These are phyloP conservation scores for Naganishia vaughanmartiniae DNA, from an alignment of 768 basidiomycete species.

Conservation along the genomic window DNA sequence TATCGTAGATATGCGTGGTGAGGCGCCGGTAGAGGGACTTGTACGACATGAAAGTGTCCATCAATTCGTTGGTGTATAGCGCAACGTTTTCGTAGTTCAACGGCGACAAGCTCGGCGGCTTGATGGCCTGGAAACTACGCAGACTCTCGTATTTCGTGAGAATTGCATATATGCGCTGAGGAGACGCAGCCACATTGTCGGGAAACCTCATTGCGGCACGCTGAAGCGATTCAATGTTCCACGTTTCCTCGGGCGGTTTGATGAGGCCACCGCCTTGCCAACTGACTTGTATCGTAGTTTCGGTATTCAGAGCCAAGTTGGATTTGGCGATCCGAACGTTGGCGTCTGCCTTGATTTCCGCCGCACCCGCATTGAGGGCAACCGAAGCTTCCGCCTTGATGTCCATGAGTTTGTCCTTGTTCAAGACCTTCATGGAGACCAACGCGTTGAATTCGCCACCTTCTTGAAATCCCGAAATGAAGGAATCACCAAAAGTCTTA, in stretches of 20 bases:
- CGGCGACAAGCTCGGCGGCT: not conserved
- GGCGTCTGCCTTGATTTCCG: not conserved
- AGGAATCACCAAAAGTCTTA: not conserved
- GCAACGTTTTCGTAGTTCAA: constrained; percentile 9
- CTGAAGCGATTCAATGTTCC: not conserved
- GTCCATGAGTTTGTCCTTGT: constrained; percentile 2
- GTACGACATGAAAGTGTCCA: constrained; percentile 10
- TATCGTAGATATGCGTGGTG: not conserved
- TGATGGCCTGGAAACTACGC: not conserved
- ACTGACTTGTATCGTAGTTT: not conserved
- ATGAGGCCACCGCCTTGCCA: not conserved
- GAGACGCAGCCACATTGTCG: not conserved
- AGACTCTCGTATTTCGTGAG: constrained; percentile 7
- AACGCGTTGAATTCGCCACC: constrained; percentile 10
- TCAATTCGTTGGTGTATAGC: not conserved
- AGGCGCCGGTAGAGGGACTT: not conserved
- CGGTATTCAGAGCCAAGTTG: not conserved
- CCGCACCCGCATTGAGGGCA: not conserved
- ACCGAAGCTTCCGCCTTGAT: constrained; percentile 10
- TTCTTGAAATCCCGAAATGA: constrained; percentile 10
- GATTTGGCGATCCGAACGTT: not conserved
- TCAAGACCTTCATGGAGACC: not conserved
- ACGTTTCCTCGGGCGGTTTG: not conserved
- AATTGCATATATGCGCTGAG: constrained; percentile 5
- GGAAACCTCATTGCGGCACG: not conserved